Percentiles rank a stretch among this genome's conserved stretches.
phyloP scores from a whole-genome alignment of 2,329 filamentous ascomycete genomes.

The Talaromyces sp. region DNA sequence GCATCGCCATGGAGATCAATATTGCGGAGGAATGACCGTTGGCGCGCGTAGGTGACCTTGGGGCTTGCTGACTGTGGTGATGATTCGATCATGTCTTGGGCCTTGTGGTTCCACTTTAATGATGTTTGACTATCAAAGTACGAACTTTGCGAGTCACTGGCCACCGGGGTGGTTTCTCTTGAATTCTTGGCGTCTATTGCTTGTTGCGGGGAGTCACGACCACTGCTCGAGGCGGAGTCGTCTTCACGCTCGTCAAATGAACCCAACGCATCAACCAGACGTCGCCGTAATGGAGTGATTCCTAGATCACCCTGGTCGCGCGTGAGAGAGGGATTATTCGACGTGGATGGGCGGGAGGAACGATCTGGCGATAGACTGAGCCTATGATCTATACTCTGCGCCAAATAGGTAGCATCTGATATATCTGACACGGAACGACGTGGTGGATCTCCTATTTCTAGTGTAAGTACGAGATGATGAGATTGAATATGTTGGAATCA shows the following conservation, averaged over 20 bases:
- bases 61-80: conserved; percentile 33
- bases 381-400: conserved; percentile 1
- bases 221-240: conserved; percentile 8
- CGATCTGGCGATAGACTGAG: conserved; percentile 7
- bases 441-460: background rate
- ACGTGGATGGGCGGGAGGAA: background rate
- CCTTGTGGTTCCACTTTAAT: background rate
- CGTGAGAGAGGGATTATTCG: background rate
- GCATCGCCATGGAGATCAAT: conserved; percentile 10
- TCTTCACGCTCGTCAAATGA: conserved; percentile 18
- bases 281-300: conserved; percentile 28
- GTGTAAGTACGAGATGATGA: background rate
- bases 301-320: background rate
- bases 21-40: conserved; percentile 59
- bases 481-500: background rate
- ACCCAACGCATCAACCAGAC: conserved; percentile 35
- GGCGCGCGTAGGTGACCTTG: conserved; percentile 57
- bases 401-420: background rate
- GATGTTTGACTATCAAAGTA: conserved; percentile 3
- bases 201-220: conserved; percentile 1
- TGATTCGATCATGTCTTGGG: background rate
- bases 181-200: background rate
- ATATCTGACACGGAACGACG: conserved; percentile 8
- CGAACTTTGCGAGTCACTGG: background rate
- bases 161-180: conserved; percentile 12